Percentiles rank a stretch among this genome's conserved stretches.
Conservation (phyloP, 331 rosid genomes). For the Acacia concinna region DNA sequence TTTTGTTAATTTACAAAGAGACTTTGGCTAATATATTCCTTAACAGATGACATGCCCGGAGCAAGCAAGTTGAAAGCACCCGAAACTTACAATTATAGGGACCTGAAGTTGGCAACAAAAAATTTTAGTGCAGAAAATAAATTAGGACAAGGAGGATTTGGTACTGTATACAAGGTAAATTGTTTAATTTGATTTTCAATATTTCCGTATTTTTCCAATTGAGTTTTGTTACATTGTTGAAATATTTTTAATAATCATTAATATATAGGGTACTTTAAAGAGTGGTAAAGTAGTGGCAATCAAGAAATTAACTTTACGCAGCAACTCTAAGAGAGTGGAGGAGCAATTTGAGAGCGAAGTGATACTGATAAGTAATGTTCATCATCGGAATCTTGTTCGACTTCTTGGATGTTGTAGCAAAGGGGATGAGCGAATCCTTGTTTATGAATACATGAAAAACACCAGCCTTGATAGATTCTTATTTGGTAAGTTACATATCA, state of each 20-base stretch:
- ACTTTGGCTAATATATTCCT: background rate
- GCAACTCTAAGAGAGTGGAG: background rate
- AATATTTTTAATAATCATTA: background rate
- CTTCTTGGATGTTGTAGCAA: background rate
- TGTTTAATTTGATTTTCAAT: background rate
- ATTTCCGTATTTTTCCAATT: background rate
- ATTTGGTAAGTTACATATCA: slow-evolving; percentile 39
- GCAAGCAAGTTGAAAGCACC: slow-evolving; percentile 34
- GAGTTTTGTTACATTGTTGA: background rate
- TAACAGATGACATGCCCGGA: slow-evolving; percentile 47
- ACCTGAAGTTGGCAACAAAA: background rate
- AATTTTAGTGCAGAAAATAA: background rate
- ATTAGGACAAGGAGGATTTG: slow-evolving; percentile 2
- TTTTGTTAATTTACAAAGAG: background rate
- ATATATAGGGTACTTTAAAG: slow-evolving; percentile 41
- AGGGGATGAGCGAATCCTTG: background rate
- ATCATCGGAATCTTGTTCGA: slow-evolving; percentile 1
- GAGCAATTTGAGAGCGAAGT: slow-evolving; percentile 1
- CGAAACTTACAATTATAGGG: background rate
- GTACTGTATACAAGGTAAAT: slow-evolving; percentile 49
- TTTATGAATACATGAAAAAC: slow-evolving; percentile 11
- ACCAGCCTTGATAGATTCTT: slow-evolving; percentile 42
- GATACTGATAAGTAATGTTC: background rate
- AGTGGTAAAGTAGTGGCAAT: slow-evolving; percentile 1
- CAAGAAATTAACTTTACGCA: background rate